Base-by-base conservation (phyloP, 2,329 filamentous ascomycete species). In the Pseudohalonectria lignicola region DNA sequence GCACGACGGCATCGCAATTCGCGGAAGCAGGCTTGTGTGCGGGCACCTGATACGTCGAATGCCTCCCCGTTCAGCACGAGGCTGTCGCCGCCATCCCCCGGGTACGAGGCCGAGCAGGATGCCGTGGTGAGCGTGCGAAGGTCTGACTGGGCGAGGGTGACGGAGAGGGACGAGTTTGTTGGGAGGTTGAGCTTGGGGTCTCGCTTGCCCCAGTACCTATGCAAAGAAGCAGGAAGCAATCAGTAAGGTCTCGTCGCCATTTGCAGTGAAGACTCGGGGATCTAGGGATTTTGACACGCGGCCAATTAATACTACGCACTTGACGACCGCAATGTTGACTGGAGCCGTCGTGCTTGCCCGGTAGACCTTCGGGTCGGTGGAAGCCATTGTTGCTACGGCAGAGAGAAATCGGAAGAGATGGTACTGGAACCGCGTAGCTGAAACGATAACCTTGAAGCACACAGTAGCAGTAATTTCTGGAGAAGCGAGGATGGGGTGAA, bases 321-420 rank as follows among this genome's bases (percentile, higher is more conserved):
- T 96, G 66, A 96, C 92, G 41, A 96, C 88, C 48, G 90, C 90
- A 57, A 96, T 96, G 69, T 96, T 96, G 56, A 96, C 90, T 12
- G 90, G 92, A 30, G 92, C 92, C 46, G 88, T 96, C 42, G 92
- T 95, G 69, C 85, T 95, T 50, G 92, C 86, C 53, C 87, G 82
- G 69, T 93, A 88, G 53, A 96, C 74, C 41, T 67, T 69, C 38
- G 52, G 62, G 23, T 32, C 16, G 30, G 30, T 11, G 15, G 34
- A 31, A 20, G 65, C 60, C 67, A 71, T 71, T 6, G 16, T 34
- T 33, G 12, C 16, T n/a, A n/a, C n/a, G n/a, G n/a, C n/a, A n/a
- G n/a, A n/a, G n/a, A n/a, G n/a, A n/a, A n/a, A n/a, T n/a, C n/a
- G n/a, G n/a, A n/a, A n/a, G n/a, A n/a, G n/a, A n/a, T n/a, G n/a